phyloP scores from a whole-genome alignment of 768 basidiomycete genomes.

The Hygrocybe coccinea region DNA sequence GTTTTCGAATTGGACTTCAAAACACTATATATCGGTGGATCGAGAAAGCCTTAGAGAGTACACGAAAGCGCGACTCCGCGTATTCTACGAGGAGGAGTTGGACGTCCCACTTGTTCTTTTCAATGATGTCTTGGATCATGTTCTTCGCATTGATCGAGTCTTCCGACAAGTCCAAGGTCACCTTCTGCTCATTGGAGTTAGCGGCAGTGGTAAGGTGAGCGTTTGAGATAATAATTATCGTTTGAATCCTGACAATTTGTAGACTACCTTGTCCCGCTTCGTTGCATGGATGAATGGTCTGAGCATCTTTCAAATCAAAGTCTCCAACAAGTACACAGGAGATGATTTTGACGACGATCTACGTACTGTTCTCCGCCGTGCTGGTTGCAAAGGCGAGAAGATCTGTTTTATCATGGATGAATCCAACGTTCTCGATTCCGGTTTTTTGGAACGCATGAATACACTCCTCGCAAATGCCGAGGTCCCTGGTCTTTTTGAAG shows the following conservation, averaged over 20 bases:
- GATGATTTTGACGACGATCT: slow-evolving; percentile 99
- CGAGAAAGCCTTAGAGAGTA: slow-evolving; percentile 91
- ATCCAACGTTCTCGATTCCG: slow-evolving; percentile 97
- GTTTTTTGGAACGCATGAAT: slow-evolving; percentile 99
- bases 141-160: slow-evolving; percentile 94
- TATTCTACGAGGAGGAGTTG: slow-evolving; percentile 99
- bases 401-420: slow-evolving; percentile 99
- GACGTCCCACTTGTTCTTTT: slow-evolving; percentile 97
- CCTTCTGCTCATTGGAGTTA: slow-evolving; percentile 92
- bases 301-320: slow-evolving; percentile 99
- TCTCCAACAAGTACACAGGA: slow-evolving; percentile 97
- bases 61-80: slow-evolving; percentile 90
- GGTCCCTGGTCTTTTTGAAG: slow-evolving; percentile 99
- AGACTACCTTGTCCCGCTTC: slow-evolving; percentile 97
- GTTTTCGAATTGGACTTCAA: slow-evolving; percentile 99
- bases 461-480: slow-evolving; percentile 99
- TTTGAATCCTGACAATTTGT: slow-evolving; percentile 14
- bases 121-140: slow-evolving; percentile 98
- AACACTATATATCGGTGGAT: slow-evolving; percentile 93
- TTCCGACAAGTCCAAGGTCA: slow-evolving; percentile 99
- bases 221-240: not conserved
- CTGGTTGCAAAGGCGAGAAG: slow-evolving; percentile 98
- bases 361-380: slow-evolving; percentile 86
- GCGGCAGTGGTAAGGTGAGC: slow-evolving; percentile 93
- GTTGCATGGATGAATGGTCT: slow-evolving; percentile 99